phyloP scores from a whole-genome alignment of 768 basidiomycete genomes.

The Daedaleopsis nitida region DNA sequence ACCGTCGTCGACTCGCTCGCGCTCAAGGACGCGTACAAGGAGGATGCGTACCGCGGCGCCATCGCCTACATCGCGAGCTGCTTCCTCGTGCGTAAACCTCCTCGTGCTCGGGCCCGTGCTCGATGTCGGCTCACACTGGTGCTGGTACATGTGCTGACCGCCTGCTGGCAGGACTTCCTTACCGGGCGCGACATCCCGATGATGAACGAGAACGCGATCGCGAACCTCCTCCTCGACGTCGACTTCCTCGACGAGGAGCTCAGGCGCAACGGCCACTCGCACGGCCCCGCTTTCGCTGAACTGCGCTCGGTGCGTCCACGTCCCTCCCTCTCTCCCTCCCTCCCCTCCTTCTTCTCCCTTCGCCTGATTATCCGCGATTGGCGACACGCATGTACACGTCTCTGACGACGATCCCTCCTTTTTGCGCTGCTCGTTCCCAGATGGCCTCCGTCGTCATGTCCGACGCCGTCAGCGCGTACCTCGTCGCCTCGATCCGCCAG shows the following conservation, averaged over 20 bases:
- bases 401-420: not conserved
- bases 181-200: slow-evolving; percentile 70
- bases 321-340: not conserved
- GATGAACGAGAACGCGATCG: slow-evolving; percentile 89
- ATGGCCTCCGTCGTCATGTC: slow-evolving; percentile 72
- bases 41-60: slow-evolving; percentile 87
- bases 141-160: no score
- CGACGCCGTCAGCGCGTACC: slow-evolving; percentile 77
- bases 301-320: slow-evolving; percentile 64
- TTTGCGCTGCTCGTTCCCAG: slow-evolving; percentile 40
- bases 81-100: slow-evolving; percentile 79
- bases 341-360: slow-evolving; percentile 3
- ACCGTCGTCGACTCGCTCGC: slow-evolving; percentile 91
- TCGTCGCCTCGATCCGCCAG: slow-evolving; percentile 70
- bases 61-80: slow-evolving; percentile 86
- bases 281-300: slow-evolving; percentile 75
- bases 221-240: slow-evolving; percentile 84
- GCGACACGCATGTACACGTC: not conserved
- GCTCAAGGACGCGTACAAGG: slow-evolving; percentile 84
- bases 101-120: no score
- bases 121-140: no score
- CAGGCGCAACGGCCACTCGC: slow-evolving; percentile 68
- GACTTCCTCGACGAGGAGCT: slow-evolving; percentile 90
- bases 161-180: slow-evolving; percentile 63
- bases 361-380: not conserved